Evolutionary conservation across 208 protist species (phyloP), one percentile per base, ranked within the genome.

Genomic region (Acanthamoeba royreba): DNA sequence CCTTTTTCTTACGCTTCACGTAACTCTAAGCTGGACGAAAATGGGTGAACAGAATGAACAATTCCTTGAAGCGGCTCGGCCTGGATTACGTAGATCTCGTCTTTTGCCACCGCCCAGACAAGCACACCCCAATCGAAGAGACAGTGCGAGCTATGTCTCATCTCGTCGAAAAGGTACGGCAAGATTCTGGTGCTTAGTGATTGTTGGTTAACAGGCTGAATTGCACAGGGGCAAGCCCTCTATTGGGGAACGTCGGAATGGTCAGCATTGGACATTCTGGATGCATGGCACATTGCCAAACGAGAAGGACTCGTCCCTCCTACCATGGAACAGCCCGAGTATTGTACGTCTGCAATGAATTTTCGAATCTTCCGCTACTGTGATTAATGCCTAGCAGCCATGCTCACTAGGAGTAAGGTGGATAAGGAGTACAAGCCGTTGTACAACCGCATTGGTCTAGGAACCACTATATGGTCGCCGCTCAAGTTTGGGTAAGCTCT

Each of bases 221-320:
- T n/a, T n/a, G n/a, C n/a, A n/a, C 72, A 89, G 77, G 92, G 87
- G 17, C 69, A 74, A n/a, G 87, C 94, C 31, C 52, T 92, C 38
- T 95, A 95, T 45, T 95, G 94, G 94, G 94, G 94, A 38, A 95
- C 94, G 1, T 94, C 90, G 0, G 94, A 95, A 52, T 95, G 94
- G 94, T 72, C 79, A 1, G 94, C 94, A 22, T 28, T 72, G 81
- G 58, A 94, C n/a, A 72, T 95, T 0, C 72, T 83, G 19, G 94
- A 95, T 22, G 94, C 94, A 7, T 58, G 53, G 38, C 43, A 61
- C 49, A 83, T 95, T 47, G 53, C 90, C 47, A 55, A 94, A 31
- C 81, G 94, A 15, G 58, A 87, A 25, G 63, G 66, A 0, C 87
- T 95, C 87, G 66, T 94, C n/a, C 63, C 74, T 42, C 94, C 94